Base-by-base conservation (phyloP, 179 eudicot species). In the Heliamphora pulchella region DNA sequence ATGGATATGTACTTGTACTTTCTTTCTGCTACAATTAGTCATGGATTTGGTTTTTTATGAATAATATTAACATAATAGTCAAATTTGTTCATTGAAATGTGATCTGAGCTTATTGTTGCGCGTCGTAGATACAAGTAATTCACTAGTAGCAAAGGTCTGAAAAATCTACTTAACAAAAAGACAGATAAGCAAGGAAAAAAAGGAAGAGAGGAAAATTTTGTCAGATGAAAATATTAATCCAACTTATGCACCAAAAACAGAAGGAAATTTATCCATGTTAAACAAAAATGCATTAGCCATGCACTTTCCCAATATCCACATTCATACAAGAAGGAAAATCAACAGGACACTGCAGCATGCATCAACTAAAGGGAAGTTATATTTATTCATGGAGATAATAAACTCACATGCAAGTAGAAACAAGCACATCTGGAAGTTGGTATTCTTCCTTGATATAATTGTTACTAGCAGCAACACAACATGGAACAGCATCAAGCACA, bases 351-450 rank as follows among this genome's bases (percentile, higher is more conserved):
- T 7, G 10, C 55, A 77, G 2, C 61, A 64, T 47, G 59, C 46
- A 18, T 76, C 59, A 66, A 50, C 1, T 11, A 53, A 78, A 41
- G n/a, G 15, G 14, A 41, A 61, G 8, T 50, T 54, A 64, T 3
- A 75, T 43, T 6, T 51, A 44, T 65, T 53, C 50, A 44, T 11
- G 39, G 20, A 75, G 8, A 46, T 47, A 58, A 75, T 2, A 66
- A 66, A 78, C 96, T 7, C 86, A 94, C 98, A 84, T 63, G 93
- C 90, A 57, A 92, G 86, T 70, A 94, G 91, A 85, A 94, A 94
- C 85, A 94, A 86, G 81, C 86, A 87, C 97, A 92, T 94, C 82
- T 94, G 98, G 67, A 93, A 93, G 85, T 94, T 90, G 84, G 88
- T 78, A 87, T 90, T 91, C 87, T 78, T 90, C 86, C 94, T 90